A percentile compares a stretch with the other conserved stretches of the same genome.
These are phyloP conservation scores for Annulohypoxylon maeteangense DNA, from an alignment of 495 filamentous ascomycete species.

Conservation along the genomic window DNA sequence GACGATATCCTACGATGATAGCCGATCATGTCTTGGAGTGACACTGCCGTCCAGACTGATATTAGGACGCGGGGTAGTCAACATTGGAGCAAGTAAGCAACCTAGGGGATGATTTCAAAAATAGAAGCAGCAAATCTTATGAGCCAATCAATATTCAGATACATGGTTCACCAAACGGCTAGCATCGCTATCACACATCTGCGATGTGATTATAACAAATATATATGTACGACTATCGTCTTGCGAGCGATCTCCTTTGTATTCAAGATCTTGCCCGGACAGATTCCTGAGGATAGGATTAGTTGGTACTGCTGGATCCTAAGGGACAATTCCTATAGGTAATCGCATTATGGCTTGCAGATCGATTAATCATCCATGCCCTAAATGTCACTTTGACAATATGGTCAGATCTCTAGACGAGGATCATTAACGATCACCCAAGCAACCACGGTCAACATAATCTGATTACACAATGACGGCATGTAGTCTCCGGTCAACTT, in stretches of 20 bases:
- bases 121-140: constrained; percentile 27
- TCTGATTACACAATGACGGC: neutral
- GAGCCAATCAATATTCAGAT: constrained; percentile 26
- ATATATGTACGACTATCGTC: neutral
- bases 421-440: neutral
- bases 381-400: neutral
- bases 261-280: neutral
- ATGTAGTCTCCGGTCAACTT: constrained; percentile 6
- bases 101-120: constrained; percentile 29
- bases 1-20: constrained; percentile 27
- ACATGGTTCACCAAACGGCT: constrained; percentile 3
- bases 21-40: constrained; percentile 30
- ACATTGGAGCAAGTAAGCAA: constrained; percentile 29
- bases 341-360: neutral
- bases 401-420: neutral
- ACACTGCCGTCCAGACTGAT: constrained; percentile 28
- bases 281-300: neutral
- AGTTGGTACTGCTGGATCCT: neutral
- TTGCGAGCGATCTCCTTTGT: neutral
- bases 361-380: neutral
- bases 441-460: neutral
- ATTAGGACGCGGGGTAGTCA: constrained; percentile 38
- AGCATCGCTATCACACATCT: constrained; percentile 22
- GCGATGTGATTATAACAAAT: constrained; percentile 18
- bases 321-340: neutral